Percentiles rank a stretch among this genome's conserved stretches.
phyloP scores from a whole-genome alignment of 1,284 basidiomycete genomes.

The Calocybe gambosa region DNA sequence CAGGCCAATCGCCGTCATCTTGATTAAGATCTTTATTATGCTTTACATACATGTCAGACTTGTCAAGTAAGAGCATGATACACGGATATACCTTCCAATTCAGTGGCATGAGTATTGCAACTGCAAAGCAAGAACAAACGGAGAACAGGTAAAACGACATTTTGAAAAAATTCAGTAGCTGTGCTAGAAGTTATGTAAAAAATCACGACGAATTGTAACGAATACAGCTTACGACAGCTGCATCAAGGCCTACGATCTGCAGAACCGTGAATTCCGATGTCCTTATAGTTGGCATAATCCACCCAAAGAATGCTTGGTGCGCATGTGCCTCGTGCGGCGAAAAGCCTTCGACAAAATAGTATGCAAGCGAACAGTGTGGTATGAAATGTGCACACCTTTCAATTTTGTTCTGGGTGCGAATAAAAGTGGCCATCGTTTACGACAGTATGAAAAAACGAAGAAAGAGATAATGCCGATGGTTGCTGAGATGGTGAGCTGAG shows the following conservation, averaged over 20 bases:
- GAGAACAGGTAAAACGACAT: conserved; percentile 91
- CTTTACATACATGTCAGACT: conserved; percentile 15
- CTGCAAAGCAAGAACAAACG: conserved; percentile 76
- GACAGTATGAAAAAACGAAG: conserved; percentile 81
- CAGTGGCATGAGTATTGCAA: conserved; percentile 81
- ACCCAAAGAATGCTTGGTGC: conserved; percentile 84
- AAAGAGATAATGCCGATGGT: conserved; percentile 78
- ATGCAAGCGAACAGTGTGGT: neutral
- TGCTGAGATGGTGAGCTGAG: conserved; percentile 79
- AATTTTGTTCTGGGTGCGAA: conserved; percentile 93
- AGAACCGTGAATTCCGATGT: conserved; percentile 93
- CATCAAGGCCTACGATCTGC: conserved; percentile 95
- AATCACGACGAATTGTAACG: neutral
- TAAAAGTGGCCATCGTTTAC: conserved; percentile 82
- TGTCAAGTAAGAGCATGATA: neutral
- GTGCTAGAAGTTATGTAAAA: conserved; percentile 5
- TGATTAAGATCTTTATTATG: conserved; percentile 66
- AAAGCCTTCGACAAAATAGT: conserved; percentile 49
- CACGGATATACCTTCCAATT: conserved; percentile 68
- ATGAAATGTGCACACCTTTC: conserved; percentile 68
- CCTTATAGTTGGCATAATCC: conserved; percentile 88
- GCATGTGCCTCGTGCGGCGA: conserved; percentile 86
- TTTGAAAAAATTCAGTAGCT: conserved; percentile 94
- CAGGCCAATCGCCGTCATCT: conserved; percentile 51
- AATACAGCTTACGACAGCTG: conserved; percentile 62